Evolutionary conservation across 306 rosid species (phyloP), one percentile per base, ranked within the genome.

Genomic region (Casuarina cunninghamiana): DNA sequence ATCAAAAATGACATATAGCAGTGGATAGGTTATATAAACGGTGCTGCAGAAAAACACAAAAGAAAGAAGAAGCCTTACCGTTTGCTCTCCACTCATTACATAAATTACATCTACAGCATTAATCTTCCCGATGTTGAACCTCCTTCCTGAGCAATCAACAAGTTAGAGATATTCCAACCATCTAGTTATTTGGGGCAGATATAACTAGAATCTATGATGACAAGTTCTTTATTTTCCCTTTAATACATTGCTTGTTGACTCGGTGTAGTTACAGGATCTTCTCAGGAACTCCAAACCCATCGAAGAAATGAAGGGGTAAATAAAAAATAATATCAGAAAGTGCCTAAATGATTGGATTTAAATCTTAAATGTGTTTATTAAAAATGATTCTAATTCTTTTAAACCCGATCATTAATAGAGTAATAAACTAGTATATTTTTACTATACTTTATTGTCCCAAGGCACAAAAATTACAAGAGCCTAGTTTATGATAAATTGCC

Each of bases 81-180:
- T 74, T 55, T 74, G 69, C 77, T 74, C 77, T 13, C 69, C 69
- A 13, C 44, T 51, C 74, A 51, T 67, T 5, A 77, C 80, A 26
- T 41, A 77, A 38, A 67, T 67, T n/a, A 76, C 79, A 58, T 58
- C 54, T n/a, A 13, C 69, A 21, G 55, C 69, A 15, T 74, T 58
- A 13, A 74, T 58, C 21, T 3, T 74, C 32, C 77, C 77, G 39
- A 39, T 66, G 62, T 66, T 76, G 79, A 76, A 76, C 73, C 79
- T 76, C 53, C 79, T 76, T 48, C 80, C 80, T 76, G 53, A 16
- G 12, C 43, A 76, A 53, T 39, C 6, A 19, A 21, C 71, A 66
- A 41, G 42, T 41, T 17, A n/a, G 5, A 66, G 7, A 66, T 4
- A 7, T 42, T 17, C 48, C 9, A 13, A 66, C 41, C 49, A 41